These are phyloP conservation scores for Leishmania mexicana DNA, from an alignment of 208 protist species.

Conservation along the genomic window DNA sequence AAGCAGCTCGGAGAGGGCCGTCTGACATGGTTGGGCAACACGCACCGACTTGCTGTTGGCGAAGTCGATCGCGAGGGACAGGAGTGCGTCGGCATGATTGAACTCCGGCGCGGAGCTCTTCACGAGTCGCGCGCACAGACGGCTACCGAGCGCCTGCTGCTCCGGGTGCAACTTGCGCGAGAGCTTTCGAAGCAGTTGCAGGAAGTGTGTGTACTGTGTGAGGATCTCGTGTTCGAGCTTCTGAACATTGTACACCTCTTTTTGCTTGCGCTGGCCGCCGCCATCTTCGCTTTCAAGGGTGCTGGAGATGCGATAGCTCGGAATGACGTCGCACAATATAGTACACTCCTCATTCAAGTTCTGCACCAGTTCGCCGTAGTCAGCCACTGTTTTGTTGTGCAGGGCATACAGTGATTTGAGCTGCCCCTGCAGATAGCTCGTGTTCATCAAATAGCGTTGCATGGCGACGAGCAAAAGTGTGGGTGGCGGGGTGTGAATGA, in stretches of 20 bases:
- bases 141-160: conserved; percentile 93
- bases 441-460: conserved; percentile 94
- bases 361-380: conserved; percentile 88
- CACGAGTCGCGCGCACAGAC: conserved; percentile 80
- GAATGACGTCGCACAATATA: conserved; percentile 88
- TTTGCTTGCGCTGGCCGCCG: conserved; percentile 79
- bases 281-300: conserved; percentile 86
- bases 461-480: conserved; percentile 32
- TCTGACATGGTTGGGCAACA: conserved; percentile 83
- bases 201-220: conserved; percentile 92
- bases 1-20: conserved; percentile 76
- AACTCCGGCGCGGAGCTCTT: conserved; percentile 83
- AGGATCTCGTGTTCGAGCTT: conserved; percentile 91
- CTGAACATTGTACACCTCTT: conserved; percentile 92
- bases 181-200: conserved; percentile 89
- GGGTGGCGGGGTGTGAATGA: neutral
- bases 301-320: conserved; percentile 87
- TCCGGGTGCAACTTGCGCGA: conserved; percentile 87
- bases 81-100: conserved; percentile 86
- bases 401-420: conserved; percentile 80
- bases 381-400: conserved; percentile 76
- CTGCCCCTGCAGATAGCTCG: conserved; percentile 86
- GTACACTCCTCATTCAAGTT: conserved; percentile 88
- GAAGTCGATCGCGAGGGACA: conserved; percentile 82
- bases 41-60: conserved; percentile 89